Conservation (phyloP, 2,329 filamentous ascomycete species). For the Metarhizium anisopliae region DNA sequence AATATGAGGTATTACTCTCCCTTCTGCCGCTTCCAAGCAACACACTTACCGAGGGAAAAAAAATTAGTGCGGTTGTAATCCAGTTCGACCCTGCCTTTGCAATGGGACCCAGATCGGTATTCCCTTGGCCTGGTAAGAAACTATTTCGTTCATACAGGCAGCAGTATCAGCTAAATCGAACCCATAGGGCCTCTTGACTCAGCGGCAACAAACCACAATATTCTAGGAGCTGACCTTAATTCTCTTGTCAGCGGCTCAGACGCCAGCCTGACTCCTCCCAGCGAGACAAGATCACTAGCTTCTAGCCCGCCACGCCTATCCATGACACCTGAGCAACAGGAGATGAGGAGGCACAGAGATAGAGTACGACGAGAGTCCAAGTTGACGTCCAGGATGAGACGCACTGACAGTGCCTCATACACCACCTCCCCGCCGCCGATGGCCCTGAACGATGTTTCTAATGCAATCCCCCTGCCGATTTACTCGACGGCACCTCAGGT, state of each 20-base stretch:
- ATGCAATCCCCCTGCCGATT: conserved; percentile 35
- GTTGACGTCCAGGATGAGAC: conserved; percentile 38
- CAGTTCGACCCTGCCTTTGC: conserved; percentile 42
- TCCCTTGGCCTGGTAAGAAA: conserved; percentile 38
- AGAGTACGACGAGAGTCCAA: conserved; percentile 51
- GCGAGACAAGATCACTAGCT: conserved; percentile 42
- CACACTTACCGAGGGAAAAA: neutral
- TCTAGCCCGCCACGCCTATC: conserved; percentile 47
- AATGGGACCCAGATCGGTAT: conserved; percentile 42
- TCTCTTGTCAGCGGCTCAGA: conserved; percentile 39
- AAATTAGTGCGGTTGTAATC: conserved; percentile 36
- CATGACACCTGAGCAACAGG: conserved; percentile 51
- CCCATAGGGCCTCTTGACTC: conserved; percentile 26
- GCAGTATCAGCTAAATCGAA: conserved; percentile 5
- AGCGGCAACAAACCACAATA: conserved; percentile 18
- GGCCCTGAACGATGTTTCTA: conserved; percentile 28
- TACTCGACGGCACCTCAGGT: conserved; percentile 45
- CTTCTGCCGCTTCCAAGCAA: neutral
- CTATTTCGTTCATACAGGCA: neutral
- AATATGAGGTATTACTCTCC: conserved; percentile 26
- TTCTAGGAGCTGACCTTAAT: conserved; percentile 36
- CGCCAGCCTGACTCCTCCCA: conserved; percentile 41
- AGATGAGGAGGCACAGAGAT: conserved; percentile 52
- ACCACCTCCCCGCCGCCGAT: conserved; percentile 27
- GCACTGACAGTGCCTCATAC: conserved; percentile 39